Evolutionary conservation across 2,329 filamentous ascomycete genomes (phyloP), one percentile per base, ranked within the genome.

Genomic region (Fonsecaea monophora): DNA sequence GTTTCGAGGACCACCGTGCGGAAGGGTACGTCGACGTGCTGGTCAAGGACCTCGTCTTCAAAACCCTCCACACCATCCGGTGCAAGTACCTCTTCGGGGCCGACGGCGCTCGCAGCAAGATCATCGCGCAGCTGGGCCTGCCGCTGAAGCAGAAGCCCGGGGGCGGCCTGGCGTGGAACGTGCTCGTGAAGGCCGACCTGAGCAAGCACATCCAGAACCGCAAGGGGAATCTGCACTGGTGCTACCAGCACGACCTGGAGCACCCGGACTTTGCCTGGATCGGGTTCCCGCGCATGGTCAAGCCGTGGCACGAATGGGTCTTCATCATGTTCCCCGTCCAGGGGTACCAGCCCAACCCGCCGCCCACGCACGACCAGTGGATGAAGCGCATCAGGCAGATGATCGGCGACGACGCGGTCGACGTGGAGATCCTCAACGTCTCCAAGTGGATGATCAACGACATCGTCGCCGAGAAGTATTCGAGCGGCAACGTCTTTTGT

Each of bases 381-480:
- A 56, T 82, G 5, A 70, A 76, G 21, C 76, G 82, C 2, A 77
- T 86, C 1, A 79, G 77, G 34, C 77, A 84, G 32, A 77, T 86
- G 2, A 85, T 89, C 60, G 86, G 86, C 0, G 85, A 88, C 70
- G 82, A 84, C 32, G 80, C 80, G 0, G 74, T 84, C 10, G 74
- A 79, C 0, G 77, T 82, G 2, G 80, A 87, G 71, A 81, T 89
- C 55, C 60, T 87, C n/a, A 76, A 81, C 61, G 75, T 86, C 6
- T 82, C 83, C 8, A 85, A 83, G 69, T 90, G 87, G 87, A 79
- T 77, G 59, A 84, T 89, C 71, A 87, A 88, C 69, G 87, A 89
- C 74, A 85, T 80, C 4, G 84, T 88, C 0, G 87, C 87, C 0
- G 83, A 87, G 72, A 76, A 78, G 12, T 89, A 88, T 69, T 83